Evolutionary conservation across 2,329 filamentous ascomycete species (phyloP).

Genomic region (Metarhizium rileyi): DNA sequence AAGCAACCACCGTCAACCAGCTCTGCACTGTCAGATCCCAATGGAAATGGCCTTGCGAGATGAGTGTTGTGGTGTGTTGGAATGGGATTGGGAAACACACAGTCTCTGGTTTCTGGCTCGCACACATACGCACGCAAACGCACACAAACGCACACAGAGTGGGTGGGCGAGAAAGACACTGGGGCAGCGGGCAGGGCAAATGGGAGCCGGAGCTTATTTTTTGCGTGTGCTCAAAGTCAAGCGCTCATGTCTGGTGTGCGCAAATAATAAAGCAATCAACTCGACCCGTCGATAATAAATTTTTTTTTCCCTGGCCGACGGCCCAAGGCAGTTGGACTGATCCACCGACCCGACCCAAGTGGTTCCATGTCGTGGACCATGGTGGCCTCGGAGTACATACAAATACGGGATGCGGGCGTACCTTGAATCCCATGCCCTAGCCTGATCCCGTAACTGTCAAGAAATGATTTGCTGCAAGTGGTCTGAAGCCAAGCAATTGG

Average conservation of each 20-base stretch:
- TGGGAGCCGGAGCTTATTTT: slow-evolving; percentile 23
- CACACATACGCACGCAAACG: not conserved
- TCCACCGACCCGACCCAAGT: not conserved
- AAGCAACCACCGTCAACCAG: not conserved
- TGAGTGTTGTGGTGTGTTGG: not conserved
- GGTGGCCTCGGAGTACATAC: too few relatives aligned
- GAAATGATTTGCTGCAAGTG: too few relatives aligned
- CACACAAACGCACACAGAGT: not conserved
- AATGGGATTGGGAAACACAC: not conserved
- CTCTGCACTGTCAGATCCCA: not conserved
- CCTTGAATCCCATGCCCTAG: too few relatives aligned
- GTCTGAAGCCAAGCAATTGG: too few relatives aligned
- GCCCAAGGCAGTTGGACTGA: not conserved
- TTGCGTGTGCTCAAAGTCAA: slow-evolving; percentile 27
- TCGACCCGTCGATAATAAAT: slow-evolving; percentile 23
- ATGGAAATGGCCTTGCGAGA: not conserved
- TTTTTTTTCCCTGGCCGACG: slow-evolving; percentile 21
- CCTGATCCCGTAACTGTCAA: too few relatives aligned
- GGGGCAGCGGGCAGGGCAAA: slow-evolving; percentile 14
- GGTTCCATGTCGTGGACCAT: not conserved
- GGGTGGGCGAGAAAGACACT: not conserved
- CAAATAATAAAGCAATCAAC: not conserved
- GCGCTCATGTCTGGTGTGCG: not conserved
- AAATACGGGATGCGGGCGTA: too few relatives aligned
- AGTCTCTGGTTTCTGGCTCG: not conserved